phyloP scores from a whole-genome alignment of 2,329 filamentous ascomycete genomes.

The Penicillium sp. region DNA sequence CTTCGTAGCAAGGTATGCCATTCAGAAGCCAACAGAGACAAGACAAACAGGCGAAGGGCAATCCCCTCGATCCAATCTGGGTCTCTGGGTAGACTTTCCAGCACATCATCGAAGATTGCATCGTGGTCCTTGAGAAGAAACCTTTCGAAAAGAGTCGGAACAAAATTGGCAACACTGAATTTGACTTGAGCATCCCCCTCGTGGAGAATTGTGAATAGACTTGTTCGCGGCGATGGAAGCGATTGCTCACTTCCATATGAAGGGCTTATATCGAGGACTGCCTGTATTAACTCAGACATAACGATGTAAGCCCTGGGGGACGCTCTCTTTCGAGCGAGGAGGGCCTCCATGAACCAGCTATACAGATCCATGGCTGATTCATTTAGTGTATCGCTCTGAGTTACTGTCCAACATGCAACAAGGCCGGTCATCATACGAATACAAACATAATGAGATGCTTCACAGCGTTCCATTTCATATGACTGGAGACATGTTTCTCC shows the following conservation, averaged over 20 bases:
- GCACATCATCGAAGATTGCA: conserved; percentile 77
- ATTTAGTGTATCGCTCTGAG: conserved; percentile 58
- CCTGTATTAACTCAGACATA: conserved; percentile 68
- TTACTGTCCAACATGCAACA: conserved; percentile 62
- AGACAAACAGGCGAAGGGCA: conserved; percentile 73
- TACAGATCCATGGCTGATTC: conserved; percentile 74
- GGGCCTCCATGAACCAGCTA: conserved; percentile 68
- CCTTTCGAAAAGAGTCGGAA: conserved; percentile 74
- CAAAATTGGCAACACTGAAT: conserved; percentile 67
- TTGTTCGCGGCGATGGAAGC: conserved; percentile 66
- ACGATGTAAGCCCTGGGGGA: conserved; percentile 68
- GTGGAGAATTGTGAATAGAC: conserved; percentile 70
- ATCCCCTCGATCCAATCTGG: conserved; percentile 76
- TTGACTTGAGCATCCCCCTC: conserved; percentile 70
- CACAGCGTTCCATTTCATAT: conserved; percentile 69
- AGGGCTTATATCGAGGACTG: conserved; percentile 65
- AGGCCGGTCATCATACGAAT: conserved; percentile 68
- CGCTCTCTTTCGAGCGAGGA: conserved; percentile 66
- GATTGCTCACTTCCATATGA: conserved; percentile 64
- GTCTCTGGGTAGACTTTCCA: conserved; percentile 75
- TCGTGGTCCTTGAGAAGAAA: conserved; percentile 85
- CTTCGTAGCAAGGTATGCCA: conserved; percentile 86
- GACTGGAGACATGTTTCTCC: conserved; percentile 51
- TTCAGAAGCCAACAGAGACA: conserved; percentile 73
- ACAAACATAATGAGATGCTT: conserved; percentile 68